Evolutionary conservation across 805 yeast genomes (phyloP).

Genomic region (Kazachstania martiniae): DNA sequence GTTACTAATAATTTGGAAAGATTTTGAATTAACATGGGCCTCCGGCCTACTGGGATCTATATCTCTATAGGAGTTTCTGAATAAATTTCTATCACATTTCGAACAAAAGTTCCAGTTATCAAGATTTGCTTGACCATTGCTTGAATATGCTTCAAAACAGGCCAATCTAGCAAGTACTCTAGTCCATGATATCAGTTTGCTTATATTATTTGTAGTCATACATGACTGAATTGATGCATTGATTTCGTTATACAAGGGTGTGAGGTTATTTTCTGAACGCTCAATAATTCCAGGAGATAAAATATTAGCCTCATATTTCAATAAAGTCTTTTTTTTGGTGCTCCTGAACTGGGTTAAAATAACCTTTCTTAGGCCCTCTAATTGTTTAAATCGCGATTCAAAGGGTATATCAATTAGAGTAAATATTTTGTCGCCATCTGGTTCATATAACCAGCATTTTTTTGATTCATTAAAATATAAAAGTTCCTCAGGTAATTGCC

Average conservation of each 20-base stretch:
- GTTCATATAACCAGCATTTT: conserved; percentile 7
- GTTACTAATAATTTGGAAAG: conserved; percentile 22
- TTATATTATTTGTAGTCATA: conserved; percentile 11
- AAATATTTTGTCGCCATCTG: conserved; percentile 3
- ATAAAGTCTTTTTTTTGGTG: not conserved
- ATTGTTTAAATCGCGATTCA: conserved; percentile 8
- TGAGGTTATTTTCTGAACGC: conserved; percentile 2
- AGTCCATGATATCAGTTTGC: conserved; percentile 10
- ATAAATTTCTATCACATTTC: conserved; percentile 14
- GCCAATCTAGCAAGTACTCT: conserved; percentile 15
- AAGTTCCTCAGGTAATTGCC: conserved; percentile 2
- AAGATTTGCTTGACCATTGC: not conserved
- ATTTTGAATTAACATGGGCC: conserved; percentile 8
- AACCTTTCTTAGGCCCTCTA: conserved; percentile 14
- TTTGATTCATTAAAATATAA: conserved; percentile 5
- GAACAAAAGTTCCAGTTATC: conserved; percentile 10
- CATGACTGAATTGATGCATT: conserved; percentile 8
- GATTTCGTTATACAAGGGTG: conserved; percentile 8
- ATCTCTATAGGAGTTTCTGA: conserved; percentile 6
- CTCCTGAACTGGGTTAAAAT: conserved; percentile 6
- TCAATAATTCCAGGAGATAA: conserved; percentile 8
- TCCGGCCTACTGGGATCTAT: conserved; percentile 26
- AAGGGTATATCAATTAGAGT: conserved; percentile 8
- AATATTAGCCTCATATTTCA: conserved; percentile 5
- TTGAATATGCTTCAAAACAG: conserved; percentile 10